A percentile compares a stretch with the other conserved stretches of the same genome.
Conservation (phyloP, 2,329 filamentous ascomycete genomes). For the Aspergillus versicolor region DNA sequence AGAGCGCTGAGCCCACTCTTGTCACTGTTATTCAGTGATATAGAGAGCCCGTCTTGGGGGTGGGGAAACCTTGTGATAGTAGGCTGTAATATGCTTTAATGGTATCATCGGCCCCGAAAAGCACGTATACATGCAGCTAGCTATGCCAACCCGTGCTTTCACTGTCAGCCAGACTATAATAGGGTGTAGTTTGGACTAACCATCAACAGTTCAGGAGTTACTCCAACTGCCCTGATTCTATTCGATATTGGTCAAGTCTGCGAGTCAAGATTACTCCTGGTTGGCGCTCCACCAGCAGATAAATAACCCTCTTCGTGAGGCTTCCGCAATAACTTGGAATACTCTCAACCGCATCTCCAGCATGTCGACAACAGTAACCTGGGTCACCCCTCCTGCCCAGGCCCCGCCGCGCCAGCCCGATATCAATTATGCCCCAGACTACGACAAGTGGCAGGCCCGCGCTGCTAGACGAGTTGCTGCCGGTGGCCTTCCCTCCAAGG, state of each 20-base stretch:
- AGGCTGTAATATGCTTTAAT: neutral
- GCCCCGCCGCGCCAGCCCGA: neutral
- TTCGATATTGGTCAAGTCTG: no score
- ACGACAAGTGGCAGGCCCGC: slow-evolving; percentile 1
- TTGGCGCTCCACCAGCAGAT: no score
- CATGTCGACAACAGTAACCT: neutral
- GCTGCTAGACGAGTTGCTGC: slow-evolving; percentile 38
- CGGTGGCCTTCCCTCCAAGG: neutral
- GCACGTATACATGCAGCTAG: neutral
- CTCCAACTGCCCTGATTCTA: no score
- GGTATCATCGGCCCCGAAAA: neutral
- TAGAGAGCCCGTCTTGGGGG: neutral
- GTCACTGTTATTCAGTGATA: neutral
- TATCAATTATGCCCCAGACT: neutral
- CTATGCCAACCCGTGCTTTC: no score
- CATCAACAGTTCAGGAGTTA: no score
- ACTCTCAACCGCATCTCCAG: neutral
- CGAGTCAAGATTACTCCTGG: no score
- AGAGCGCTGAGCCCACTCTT: neutral
- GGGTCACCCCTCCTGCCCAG: neutral
- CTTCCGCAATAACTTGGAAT: no score
- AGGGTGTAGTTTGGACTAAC: no score
- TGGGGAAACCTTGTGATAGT: neutral
- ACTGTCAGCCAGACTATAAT: no score
- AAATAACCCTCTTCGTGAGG: no score